Percentiles rank a stretch among this genome's conserved stretches.
Evolutionary conservation across 495 filamentous ascomycete genomes (phyloP).

Genomic region (Daldinia decipiens): DNA sequence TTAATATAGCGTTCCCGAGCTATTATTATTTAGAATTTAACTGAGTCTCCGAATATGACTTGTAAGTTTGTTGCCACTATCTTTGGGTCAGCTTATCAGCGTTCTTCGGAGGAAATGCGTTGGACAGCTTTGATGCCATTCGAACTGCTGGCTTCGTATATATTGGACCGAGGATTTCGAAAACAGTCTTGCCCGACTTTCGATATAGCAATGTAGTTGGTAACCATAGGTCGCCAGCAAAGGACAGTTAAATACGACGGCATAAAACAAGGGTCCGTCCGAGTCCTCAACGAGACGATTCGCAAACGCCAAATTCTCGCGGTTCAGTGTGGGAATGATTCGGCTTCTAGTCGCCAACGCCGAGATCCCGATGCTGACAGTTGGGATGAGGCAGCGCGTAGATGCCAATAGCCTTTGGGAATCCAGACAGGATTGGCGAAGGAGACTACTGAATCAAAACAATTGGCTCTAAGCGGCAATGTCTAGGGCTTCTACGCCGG

Average conservation of each 20-base stretch:
- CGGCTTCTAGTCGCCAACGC: not conserved
- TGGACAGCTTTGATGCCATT: constrained; percentile 12
- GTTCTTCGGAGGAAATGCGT: constrained; percentile 16
- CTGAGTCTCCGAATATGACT: constrained; percentile 11
- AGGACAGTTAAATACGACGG: not conserved
- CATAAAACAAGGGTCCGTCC: not conserved
- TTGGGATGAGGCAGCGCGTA: constrained; percentile 1
- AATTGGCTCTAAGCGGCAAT: not conserved
- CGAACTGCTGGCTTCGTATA: not conserved
- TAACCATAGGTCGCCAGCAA: not conserved
- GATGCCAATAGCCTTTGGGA: constrained; percentile 3
- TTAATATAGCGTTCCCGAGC: not conserved
- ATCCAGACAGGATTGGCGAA: not conserved
- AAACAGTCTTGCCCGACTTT: not conserved
- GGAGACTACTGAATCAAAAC: not conserved
- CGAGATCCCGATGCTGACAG: constrained; percentile 7
- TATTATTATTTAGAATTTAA: not conserved
- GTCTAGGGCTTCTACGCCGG: not conserved
- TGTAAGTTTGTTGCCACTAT: constrained; percentile 15
- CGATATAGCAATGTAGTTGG: constrained; percentile 8
- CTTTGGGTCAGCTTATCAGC: constrained; percentile 18
- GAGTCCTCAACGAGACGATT: not conserved
- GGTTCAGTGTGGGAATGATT: not conserved
- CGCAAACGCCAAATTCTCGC: not conserved
- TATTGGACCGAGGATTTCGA: constrained; percentile 6